Evolutionary conservation across 2,329 filamentous ascomycete genomes (phyloP), one percentile per base, ranked within the genome.

Genomic region (Dactylellina cionopaga): DNA sequence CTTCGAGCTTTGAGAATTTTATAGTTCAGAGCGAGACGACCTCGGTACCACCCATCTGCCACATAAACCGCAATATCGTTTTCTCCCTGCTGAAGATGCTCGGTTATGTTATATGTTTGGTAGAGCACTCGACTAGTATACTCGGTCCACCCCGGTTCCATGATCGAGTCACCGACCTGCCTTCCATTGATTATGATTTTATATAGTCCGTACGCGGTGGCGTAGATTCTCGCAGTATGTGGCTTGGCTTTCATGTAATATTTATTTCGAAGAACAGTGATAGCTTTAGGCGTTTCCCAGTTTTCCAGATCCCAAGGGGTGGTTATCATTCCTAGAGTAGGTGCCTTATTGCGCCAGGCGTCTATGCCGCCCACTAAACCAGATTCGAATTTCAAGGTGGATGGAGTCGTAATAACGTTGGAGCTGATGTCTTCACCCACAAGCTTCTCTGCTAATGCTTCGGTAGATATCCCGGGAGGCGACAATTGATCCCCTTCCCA

Each of bases 11-110:
- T 25, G 39, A 39, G 1, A 5, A 1, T 19, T 41, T 62, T n/a
- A 51, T 78, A 1, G 76, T 76, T 4, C 74, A 76, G 81, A 1
- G 78, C 56, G 17, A 62, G 24, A 13, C 43, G 56, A 5, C 56
- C 56, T 17, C 56, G 43, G 17, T 49, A 62, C 56, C 56, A 62
- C 9, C 56, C 56, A n/a, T 62, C 56, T 3, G 56, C 56, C 2
- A 62, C 43, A 17, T 49, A 49, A 19, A 62, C 56, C 5, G 24
- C 27, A 24, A 62, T 25, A n/a, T 37, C 22, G 15, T 62, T 62
- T 10, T 49, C 29, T 11, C 56, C 56, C 9, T 7, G 11, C 27
- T 62, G 27, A 5, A 62, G 39, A 37, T 49, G 25, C 10, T 62
- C 43, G 3, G 56, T 49, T 5, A 62, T 24, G 10, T 62, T 43